Conservation (phyloP, 305 asterid species). For the Fraxinus paxiana region DNA sequence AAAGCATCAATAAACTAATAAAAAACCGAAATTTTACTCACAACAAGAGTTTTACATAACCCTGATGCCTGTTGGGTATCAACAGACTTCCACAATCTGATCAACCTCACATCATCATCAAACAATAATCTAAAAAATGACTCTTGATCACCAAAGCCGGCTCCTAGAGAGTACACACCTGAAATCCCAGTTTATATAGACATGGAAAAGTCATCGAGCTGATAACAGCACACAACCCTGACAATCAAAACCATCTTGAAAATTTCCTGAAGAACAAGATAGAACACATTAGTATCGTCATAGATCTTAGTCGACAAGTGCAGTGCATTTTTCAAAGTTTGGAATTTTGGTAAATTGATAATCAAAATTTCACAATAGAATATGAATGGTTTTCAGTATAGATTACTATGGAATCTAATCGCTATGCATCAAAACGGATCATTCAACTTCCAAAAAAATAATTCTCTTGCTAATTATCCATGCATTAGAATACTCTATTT, state of each 20-base stretch:
- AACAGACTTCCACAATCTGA: not conserved
- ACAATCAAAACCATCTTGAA: not conserved
- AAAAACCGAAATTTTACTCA: not conserved
- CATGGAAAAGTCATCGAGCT: not conserved
- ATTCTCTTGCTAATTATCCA: not conserved
- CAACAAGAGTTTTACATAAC: not conserved
- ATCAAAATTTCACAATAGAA: not conserved
- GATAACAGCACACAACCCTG: not conserved
- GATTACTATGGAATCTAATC: not conserved
- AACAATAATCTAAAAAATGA: not conserved
- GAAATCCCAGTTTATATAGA: not conserved
- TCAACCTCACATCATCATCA: not conserved
- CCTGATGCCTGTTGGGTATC: not conserved
- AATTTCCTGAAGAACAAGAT: not conserved
- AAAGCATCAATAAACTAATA: not conserved
- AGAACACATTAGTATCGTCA: not conserved
- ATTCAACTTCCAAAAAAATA: not conserved
- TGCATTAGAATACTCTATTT: not conserved
- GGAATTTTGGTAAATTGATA: not conserved
- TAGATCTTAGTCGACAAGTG: not conserved
- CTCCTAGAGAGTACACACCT: not conserved
- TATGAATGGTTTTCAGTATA: not conserved
- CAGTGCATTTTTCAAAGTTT: not conserved
- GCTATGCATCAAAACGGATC: not conserved
- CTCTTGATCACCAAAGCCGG: not conserved